A percentile compares a stretch with the other conserved stretches of the same genome.
phyloP scores from a whole-genome alignment of 306 rosid species.

The Fagus crenata region DNA sequence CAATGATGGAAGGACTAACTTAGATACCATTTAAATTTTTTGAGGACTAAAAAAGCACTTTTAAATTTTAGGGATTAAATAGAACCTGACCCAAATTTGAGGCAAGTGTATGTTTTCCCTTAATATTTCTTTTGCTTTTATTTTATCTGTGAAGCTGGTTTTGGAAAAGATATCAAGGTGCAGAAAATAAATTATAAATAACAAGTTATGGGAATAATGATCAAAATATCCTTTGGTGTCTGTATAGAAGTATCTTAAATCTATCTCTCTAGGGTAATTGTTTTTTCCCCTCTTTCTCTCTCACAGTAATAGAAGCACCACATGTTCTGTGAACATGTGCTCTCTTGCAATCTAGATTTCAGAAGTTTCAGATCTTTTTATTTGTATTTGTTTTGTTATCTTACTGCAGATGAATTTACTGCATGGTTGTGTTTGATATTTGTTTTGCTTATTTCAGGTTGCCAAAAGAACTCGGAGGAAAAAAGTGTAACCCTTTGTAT shows the following conservation, averaged over 20 bases:
- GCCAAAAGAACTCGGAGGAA: conserved; percentile 34
- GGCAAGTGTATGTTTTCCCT: no score
- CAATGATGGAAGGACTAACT: no score
- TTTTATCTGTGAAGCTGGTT: not conserved
- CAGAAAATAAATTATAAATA: not conserved
- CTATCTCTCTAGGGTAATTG: not conserved
- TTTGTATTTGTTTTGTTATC: not conserved
- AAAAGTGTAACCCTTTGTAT: not conserved
- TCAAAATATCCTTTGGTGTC: no score
- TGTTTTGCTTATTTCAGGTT: conserved; percentile 31
- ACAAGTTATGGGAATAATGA: not conserved
- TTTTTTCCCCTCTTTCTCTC: not conserved
- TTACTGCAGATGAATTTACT: not conserved
- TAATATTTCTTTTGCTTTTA: not conserved
- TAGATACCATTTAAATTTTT: no score
- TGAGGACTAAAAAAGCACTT: no score
- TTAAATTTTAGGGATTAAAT: no score
- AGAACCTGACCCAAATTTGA: no score
- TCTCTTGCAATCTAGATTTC: not conserved
- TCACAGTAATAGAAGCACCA: not conserved
- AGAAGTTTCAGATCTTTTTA: not conserved
- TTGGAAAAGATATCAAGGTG: not conserved
- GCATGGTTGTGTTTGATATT: not conserved
- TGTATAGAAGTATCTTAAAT: not conserved
- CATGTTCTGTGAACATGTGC: not conserved